Evolutionary conservation across 768 basidiomycete species (phyloP), one percentile per base, ranked within the genome.

Genomic region (Pisolithus albus): DNA sequence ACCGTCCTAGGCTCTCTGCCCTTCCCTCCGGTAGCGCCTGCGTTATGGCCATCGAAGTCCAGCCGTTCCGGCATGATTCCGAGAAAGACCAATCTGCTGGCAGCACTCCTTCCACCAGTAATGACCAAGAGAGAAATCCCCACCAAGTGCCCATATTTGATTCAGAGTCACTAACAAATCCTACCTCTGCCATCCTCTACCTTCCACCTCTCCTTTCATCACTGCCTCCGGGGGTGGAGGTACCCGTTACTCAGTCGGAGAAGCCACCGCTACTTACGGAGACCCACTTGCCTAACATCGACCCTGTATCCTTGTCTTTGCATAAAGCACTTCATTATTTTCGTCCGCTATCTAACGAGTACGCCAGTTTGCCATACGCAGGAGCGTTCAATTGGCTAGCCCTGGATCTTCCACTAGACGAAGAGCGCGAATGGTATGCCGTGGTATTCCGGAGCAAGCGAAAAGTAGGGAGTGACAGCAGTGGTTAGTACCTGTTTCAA

Each of bases 361-460:
- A 95, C 56, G 85, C 91, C 0, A 60, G 54, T 9, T 67, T 66
- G 4, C 73, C 81, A 5, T 98, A 95, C 59, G 70, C 70, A 2
- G 73, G 82, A 24, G 88, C 90, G 2, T 98, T 98, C 75, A 96
- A 96, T 66, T 98, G 93, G 93, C 60, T 67, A 16, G 78, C 86
- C 42, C 72, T 95, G 2, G 62, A 65, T 4, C 74, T 95, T 13
- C 84, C 86, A 2, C 70, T 71, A 47, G 78, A 85, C 3, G 82
- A 87, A 43, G 87, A 88, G 57, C 72, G 89, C 37, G 88, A 92
- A 52, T 96, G 88, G 91, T 97, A 95, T 64, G 84, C 84, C 54
- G 95, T 98, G 10, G 90, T 82, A 15, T 98, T 98, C 69, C 77
- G 91, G 11, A 89, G 86, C 56, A 80, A 78, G 57, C 77, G 94